These are phyloP conservation scores for Pyronema omphalodes DNA, from an alignment of 495 filamentous ascomycete species.

Conservation along the genomic window DNA sequence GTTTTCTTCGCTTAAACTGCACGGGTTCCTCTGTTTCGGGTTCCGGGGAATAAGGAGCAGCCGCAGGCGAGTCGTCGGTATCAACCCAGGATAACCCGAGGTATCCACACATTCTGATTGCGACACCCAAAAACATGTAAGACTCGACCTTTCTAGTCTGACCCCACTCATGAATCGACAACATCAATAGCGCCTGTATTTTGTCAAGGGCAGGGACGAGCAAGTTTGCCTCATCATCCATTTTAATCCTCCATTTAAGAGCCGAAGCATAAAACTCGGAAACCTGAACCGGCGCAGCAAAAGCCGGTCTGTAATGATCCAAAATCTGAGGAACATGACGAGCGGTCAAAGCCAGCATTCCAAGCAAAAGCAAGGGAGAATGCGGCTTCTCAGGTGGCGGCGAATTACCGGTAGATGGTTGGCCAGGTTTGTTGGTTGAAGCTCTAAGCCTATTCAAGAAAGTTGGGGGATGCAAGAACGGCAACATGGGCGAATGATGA, in stretches of 20 bases:
- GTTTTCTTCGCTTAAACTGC: constrained; percentile 12
- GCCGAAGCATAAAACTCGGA: constrained; percentile 66
- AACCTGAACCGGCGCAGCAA: constrained; percentile 39
- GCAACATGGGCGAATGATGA: constrained; percentile 64
- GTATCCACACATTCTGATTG: constrained; percentile 38
- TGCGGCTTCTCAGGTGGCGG: constrained; percentile 17
- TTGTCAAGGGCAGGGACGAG: constrained; percentile 44
- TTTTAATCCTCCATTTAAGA: constrained; percentile 29
- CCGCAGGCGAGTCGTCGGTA: constrained; percentile 8
- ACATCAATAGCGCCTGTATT: constrained; percentile 62
- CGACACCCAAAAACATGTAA: constrained; percentile 61
- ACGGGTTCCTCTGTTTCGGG: not conserved
- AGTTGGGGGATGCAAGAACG: constrained; percentile 64
- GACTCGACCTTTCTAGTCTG: constrained; percentile 53
- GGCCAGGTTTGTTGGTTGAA: constrained; percentile 15
- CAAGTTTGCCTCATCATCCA: constrained; percentile 28
- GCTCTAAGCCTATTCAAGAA: constrained; percentile 43
- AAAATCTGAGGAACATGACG: constrained; percentile 57
- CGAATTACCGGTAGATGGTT: constrained; percentile 9
- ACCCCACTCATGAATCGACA: constrained; percentile 71
- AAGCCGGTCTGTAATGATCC: constrained; percentile 39
- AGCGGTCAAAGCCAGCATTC: constrained; percentile 60
- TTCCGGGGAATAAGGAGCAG: not conserved
- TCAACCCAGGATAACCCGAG: constrained; percentile 23
- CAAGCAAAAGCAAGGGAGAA: constrained; percentile 51